phyloP scores from a whole-genome alignment of 2,329 filamentous ascomycete species.

The Conoideocrella luteorostrata region DNA sequence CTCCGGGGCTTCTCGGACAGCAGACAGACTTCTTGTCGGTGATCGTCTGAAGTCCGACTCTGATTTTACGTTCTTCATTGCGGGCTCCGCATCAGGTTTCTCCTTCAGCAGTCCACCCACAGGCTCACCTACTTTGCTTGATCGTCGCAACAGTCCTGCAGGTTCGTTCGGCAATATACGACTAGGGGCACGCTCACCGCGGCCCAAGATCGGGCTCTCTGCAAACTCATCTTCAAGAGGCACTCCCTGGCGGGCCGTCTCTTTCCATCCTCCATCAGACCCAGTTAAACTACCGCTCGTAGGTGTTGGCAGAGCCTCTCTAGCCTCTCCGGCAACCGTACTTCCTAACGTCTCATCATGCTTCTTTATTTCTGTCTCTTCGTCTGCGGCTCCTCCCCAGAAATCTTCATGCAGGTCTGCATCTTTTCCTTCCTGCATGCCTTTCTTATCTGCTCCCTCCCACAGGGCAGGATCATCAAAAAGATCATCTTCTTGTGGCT shows the following conservation, averaged over 20 bases:
- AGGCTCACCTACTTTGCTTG: slow-evolving; percentile 23
- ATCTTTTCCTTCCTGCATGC: slow-evolving; percentile 17
- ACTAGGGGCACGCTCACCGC: slow-evolving; percentile 18
- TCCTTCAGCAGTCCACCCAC: slow-evolving; percentile 25
- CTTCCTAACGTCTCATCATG: neutral
- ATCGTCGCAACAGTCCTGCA: slow-evolving; percentile 23
- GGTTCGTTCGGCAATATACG: slow-evolving; percentile 12
- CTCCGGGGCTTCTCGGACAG: slow-evolving; percentile 46
- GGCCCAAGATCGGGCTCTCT: slow-evolving; percentile 34
- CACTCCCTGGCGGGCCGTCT: slow-evolving; percentile 17
- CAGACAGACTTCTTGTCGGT: slow-evolving; percentile 39
- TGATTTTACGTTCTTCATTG: slow-evolving; percentile 17
- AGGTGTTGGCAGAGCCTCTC: slow-evolving; percentile 11
- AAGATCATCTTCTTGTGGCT: slow-evolving; percentile 33
- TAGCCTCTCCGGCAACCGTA: neutral
- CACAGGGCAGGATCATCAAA: slow-evolving; percentile 39
- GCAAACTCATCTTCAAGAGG: slow-evolving; percentile 20
- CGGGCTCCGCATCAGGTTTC: slow-evolving; percentile 17
- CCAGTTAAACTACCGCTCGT: slow-evolving; percentile 15
- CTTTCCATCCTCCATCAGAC: slow-evolving; percentile 17
- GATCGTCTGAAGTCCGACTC: slow-evolving; percentile 35
- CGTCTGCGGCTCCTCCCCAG: slow-evolving; percentile 20
- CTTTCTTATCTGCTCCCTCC: slow-evolving; percentile 36
- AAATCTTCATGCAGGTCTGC: slow-evolving; percentile 18
- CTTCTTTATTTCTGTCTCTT: slow-evolving; percentile 2